Conservation (phyloP, 805 yeast genomes). For the Alloascoidea africana region DNA sequence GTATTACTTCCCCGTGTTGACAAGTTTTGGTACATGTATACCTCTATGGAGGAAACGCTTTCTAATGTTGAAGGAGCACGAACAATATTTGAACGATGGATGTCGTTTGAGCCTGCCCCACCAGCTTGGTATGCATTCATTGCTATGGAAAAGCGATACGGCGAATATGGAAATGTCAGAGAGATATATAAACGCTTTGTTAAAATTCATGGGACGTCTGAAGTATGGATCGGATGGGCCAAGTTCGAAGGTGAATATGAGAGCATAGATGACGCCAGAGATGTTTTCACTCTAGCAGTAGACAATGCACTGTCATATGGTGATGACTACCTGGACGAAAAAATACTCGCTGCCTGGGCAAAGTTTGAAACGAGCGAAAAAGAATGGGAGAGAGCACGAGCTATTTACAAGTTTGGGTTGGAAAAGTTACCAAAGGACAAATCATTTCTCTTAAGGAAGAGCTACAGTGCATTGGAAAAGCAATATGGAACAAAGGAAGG, state of each 20-base stretch:
- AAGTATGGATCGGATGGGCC: slow-evolving; percentile 66
- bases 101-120: slow-evolving; percentile 53
- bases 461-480: slow-evolving; percentile 46
- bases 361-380: slow-evolving; percentile 48
- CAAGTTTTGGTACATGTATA: slow-evolving; percentile 77
- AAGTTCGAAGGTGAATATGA: slow-evolving; percentile 42
- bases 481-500: slow-evolving; percentile 40
- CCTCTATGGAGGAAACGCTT: slow-evolving; percentile 68
- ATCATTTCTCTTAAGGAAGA: slow-evolving; percentile 22
- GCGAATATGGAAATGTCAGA: slow-evolving; percentile 41
- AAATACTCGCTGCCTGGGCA: slow-evolving; percentile 41
- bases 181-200: slow-evolving; percentile 42
- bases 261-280: slow-evolving; percentile 31
- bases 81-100: slow-evolving; percentile 64
- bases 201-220: slow-evolving; percentile 30
- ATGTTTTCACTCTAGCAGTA: slow-evolving; percentile 51
- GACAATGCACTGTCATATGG: slow-evolving; percentile 30
- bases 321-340: slow-evolving; percentile 18
- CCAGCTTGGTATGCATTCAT: slow-evolving; percentile 67
- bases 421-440: slow-evolving; percentile 25
- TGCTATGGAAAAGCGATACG: slow-evolving; percentile 56
- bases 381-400: slow-evolving; percentile 49
- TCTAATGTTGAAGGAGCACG: slow-evolving; percentile 49
- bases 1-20: slow-evolving; percentile 62
- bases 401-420: slow-evolving; percentile 37